These are phyloP conservation scores for Yamadazyma phyllophila DNA, from an alignment of 805 yeast species.

Conservation along the genomic window DNA sequence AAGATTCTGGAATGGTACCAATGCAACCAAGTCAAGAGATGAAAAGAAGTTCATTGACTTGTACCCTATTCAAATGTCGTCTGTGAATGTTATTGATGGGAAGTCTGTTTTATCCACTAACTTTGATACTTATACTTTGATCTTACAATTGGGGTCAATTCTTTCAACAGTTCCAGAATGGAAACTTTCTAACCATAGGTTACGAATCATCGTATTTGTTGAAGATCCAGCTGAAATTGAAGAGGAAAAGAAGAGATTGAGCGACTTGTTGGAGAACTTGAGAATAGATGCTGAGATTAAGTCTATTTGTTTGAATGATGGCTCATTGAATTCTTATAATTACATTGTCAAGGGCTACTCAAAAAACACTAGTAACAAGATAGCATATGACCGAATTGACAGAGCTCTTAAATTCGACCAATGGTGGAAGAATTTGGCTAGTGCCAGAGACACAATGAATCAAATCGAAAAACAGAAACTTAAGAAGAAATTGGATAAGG, in stretches of 20 bases:
- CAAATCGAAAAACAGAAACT: constrained; percentile 30
- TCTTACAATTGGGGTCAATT: constrained; percentile 91
- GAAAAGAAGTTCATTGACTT: constrained; percentile 69
- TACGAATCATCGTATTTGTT: constrained; percentile 88
- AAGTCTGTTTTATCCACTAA: constrained; percentile 77
- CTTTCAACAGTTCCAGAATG: constrained; percentile 90
- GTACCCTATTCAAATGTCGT: constrained; percentile 97
- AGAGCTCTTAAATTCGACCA: constrained; percentile 54
- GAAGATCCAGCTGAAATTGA: constrained; percentile 68
- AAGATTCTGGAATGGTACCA: constrained; percentile 5
- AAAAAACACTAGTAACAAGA: constrained; percentile 26
- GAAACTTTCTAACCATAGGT: constrained; percentile 63
- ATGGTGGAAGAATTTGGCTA: constrained; percentile 80
- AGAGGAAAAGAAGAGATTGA: constrained; percentile 66
- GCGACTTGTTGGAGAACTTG: constrained; percentile 63
- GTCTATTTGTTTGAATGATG: constrained; percentile 65
- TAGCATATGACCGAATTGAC: constrained; percentile 45
- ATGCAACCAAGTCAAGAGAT: constrained; percentile 18
- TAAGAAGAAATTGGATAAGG: constrained; percentile 9
- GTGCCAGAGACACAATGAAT: constrained; percentile 48
- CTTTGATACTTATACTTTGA: constrained; percentile 93
- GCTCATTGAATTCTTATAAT: constrained; percentile 60
- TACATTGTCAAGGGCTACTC: constrained; percentile 71
- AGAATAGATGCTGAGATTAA: constrained; percentile 82
- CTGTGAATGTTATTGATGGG: constrained; percentile 67